Conservation (phyloP, 139 green algal species). For the Spirogloea muscicola region DNA sequence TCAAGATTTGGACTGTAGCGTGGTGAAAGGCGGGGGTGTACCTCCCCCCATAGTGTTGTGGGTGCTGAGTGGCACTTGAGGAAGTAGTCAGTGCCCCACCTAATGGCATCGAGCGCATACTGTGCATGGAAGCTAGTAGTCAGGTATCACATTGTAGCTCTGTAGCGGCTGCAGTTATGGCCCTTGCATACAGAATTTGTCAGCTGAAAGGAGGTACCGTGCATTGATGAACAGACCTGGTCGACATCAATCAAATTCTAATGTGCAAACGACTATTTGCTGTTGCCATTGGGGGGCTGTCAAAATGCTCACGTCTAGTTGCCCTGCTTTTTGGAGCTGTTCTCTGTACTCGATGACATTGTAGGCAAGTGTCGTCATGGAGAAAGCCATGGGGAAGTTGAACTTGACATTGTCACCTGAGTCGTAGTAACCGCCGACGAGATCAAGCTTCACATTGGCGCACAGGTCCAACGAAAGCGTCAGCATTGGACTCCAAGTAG, state of each 20-base stretch:
- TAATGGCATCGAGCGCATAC: conserved; percentile 45
- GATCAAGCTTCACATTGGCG: conserved; percentile 20
- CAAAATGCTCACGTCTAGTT: conserved; percentile 10
- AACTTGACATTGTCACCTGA: conserved; percentile 73
- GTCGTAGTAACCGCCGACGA: conserved; percentile 55
- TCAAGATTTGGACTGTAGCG: no score
- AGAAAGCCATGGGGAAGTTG: conserved; percentile 69
- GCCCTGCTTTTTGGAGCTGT: neutral
- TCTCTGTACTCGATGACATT: conserved; percentile 59
- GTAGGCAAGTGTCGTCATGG: conserved; percentile 67
- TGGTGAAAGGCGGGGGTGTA: no score
- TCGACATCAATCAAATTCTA: no score
- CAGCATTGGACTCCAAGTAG: neutral
- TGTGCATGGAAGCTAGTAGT: no score
- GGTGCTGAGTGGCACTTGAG: conserved; percentile 51
- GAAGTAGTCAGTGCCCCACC: conserved; percentile 60
- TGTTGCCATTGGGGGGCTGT: no score
- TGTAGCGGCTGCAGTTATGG: no score
- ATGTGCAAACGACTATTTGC: no score
- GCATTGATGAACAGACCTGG: no score
- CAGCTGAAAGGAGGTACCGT: no score
- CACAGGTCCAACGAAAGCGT: conserved; percentile 2
- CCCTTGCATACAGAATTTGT: no score
- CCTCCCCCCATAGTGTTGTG: no score
- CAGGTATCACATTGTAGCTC: no score